Evolutionary conservation across 2,329 filamentous ascomycete genomes (phyloP).

Genomic region (Orbilia blumenaviensis): DNA sequence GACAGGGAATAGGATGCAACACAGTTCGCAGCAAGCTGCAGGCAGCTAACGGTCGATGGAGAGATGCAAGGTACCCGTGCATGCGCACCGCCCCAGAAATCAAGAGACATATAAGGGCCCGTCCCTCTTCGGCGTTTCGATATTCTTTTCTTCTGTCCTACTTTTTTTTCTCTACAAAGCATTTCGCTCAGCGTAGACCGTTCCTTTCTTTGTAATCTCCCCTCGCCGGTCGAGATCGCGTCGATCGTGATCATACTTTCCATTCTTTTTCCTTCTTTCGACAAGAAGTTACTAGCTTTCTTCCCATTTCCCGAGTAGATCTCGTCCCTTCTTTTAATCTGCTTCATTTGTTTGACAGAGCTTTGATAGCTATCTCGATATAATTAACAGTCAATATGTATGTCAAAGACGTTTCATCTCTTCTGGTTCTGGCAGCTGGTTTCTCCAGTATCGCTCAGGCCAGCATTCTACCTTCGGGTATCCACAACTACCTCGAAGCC

Average conservation of each 20-base stretch:
- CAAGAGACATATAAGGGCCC: slow-evolving; percentile 50
- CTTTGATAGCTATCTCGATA: slow-evolving; percentile 29
- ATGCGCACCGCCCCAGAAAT: slow-evolving; percentile 8
- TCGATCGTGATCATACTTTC: slow-evolving; percentile 52
- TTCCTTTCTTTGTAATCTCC: slow-evolving; percentile 36
- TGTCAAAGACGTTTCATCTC: slow-evolving; percentile 49
- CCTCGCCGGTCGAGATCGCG: slow-evolving; percentile 53
- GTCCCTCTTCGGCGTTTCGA: slow-evolving; percentile 44
- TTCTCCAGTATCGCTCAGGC: slow-evolving; percentile 41
- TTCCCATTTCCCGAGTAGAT: slow-evolving; percentile 42
- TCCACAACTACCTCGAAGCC: slow-evolving; percentile 31
- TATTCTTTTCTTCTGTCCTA: slow-evolving; percentile 2
- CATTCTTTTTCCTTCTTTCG: slow-evolving; percentile 53
- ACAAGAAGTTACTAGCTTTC: slow-evolving; percentile 47
- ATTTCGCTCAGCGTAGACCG: slow-evolving; percentile 44
- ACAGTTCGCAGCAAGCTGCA: slow-evolving; percentile 4
- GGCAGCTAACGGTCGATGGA: not conserved
- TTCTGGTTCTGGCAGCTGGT: slow-evolving; percentile 40
- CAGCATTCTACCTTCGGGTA: slow-evolving; percentile 30
- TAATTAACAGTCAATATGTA: slow-evolving; percentile 41
- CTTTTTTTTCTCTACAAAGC: slow-evolving; percentile 34
- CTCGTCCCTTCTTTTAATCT: slow-evolving; percentile 40
- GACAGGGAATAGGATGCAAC: slow-evolving; percentile 36
- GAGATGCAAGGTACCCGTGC: slow-evolving; percentile 40
- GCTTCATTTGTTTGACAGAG: slow-evolving; percentile 28